phyloP scores from a whole-genome alignment of 495 filamentous ascomycete species.

The Daldinia childiae region DNA sequence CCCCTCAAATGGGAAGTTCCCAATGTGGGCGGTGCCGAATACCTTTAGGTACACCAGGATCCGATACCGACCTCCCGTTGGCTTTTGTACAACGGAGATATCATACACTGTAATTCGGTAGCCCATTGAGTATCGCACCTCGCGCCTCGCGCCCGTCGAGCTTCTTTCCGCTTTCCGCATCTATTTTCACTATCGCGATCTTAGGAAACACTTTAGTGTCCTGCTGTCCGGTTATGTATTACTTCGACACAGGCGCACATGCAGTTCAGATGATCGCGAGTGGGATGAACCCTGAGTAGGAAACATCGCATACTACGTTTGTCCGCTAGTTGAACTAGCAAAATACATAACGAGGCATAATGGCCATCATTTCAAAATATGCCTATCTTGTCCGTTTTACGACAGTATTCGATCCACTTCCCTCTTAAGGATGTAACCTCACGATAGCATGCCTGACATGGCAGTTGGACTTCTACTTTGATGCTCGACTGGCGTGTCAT shows the following conservation, averaged over 20 bases:
- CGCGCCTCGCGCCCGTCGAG: no score
- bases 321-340: neutral
- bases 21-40: slow-evolving; percentile 13
- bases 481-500: slow-evolving; percentile 33
- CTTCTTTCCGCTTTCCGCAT: neutral
- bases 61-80: neutral
- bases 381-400: slow-evolving; percentile 30
- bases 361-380: slow-evolving; percentile 17
- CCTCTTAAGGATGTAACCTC: slow-evolving; percentile 35
- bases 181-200: neutral
- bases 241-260: slow-evolving; percentile 8
- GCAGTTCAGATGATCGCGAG: slow-evolving; percentile 18
- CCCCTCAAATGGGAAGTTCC: slow-evolving; percentile 28
- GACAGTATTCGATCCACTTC: slow-evolving; percentile 24
- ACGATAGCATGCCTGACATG: slow-evolving; percentile 21
- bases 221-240: slow-evolving; percentile 19
- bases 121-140: neutral
- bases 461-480: slow-evolving; percentile 36
- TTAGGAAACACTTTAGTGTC: slow-evolving; percentile 1
- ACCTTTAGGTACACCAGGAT: neutral
- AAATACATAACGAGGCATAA: slow-evolving; percentile 20
- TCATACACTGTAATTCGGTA: slow-evolving; percentile 13
- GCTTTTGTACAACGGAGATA: neutral
- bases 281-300: slow-evolving; percentile 2
- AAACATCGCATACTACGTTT: slow-evolving; percentile 29